Evolutionary conservation across 371 early-diverging fungal genomes (phyloP), one percentile per base, ranked within the genome.

Genomic region (Basidiobolus meristosporus): DNA sequence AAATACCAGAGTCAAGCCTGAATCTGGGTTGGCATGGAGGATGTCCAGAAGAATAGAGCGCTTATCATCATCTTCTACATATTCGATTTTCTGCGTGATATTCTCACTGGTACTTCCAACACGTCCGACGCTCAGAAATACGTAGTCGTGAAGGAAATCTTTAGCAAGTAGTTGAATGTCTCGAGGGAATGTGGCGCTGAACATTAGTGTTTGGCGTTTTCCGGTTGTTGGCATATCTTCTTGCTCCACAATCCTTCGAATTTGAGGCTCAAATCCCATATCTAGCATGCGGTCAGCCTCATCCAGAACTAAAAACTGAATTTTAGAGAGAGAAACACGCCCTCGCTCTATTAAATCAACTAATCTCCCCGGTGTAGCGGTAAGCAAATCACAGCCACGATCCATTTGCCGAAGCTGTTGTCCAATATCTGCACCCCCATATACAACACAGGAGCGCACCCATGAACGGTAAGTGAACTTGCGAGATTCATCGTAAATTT

Each of bases 251-350:
- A 98, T 88, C 26, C 85, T 82, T 40, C 98, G 75, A 47, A 98
- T 96, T 60, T 98, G 98, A 26, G 91, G 90, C 58, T 96, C 97
- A 63, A 98, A 98, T 41, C 99, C 99, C 95, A 95, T 97, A 53
- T 98, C 99, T 32, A 96, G 71, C 89, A 97, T 90, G 46, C 98
- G 82, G 63, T 99, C 99, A 17, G 98, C 99, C 63, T 99, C 99
- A 57, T 99, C 99, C 15, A 99, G 62, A 5, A 99, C 90, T 22
- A 99, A 60, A 52, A 84, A 92, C 38, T 70, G 64, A 47, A 91
- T 68, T 40, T 68, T 67, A 26, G 65, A 53, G 21, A 95, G 70
- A 20, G 84, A 82, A 31, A 96, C 59, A 36, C 77, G 73, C 10
- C 82, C 81, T 40, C 93, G 83, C 54, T 93, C 93, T 22, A 98